phyloP scores from a whole-genome alignment of 2,329 filamentous ascomycete genomes.

The Cladosporium sp. region DNA sequence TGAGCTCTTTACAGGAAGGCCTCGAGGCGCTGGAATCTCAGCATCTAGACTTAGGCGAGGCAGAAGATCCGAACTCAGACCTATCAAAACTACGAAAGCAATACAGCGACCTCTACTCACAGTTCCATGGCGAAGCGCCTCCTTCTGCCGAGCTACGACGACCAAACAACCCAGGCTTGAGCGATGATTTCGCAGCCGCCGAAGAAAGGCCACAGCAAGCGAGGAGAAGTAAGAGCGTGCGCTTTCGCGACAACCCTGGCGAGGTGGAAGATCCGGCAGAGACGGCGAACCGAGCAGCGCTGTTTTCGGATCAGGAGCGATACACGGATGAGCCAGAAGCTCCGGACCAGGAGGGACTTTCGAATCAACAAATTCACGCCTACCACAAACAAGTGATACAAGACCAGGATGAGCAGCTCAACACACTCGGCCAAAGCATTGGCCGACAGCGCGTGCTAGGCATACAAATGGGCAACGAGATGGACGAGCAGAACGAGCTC shows the following conservation, averaged over 20 bases:
- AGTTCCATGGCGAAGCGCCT: slow-evolving; percentile 65
- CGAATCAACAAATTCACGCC: slow-evolving; percentile 79
- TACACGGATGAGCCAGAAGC: slow-evolving; percentile 65
- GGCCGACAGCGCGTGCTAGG: slow-evolving; percentile 84
- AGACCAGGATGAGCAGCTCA: slow-evolving; percentile 94
- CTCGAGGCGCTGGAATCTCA: slow-evolving; percentile 64
- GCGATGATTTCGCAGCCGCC: slow-evolving; percentile 62
- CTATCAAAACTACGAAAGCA: slow-evolving; percentile 67
- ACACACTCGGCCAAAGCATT: slow-evolving; percentile 78
- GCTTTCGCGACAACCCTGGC: slow-evolving; percentile 66
- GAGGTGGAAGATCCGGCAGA: slow-evolving; percentile 42
- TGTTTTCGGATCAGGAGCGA: slow-evolving; percentile 43
- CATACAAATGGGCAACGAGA: slow-evolving; percentile 93
- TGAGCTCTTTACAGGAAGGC: slow-evolving; percentile 80
- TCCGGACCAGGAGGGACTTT: slow-evolving; percentile 54
- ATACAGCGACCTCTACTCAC: slow-evolving; percentile 68
- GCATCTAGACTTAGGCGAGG: slow-evolving; percentile 60
- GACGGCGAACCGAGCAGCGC: slow-evolving; percentile 49
- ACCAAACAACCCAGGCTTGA: slow-evolving; percentile 61
- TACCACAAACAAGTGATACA: slow-evolving; percentile 76
- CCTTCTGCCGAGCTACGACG: slow-evolving; percentile 51
- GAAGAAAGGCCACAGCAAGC: slow-evolving; percentile 39
- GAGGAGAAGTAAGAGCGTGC: slow-evolving; percentile 48
- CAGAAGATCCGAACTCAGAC: slow-evolving; percentile 49
- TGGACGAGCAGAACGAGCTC: slow-evolving; percentile 83